These are phyloP conservation scores for Acanthamoeba royreba DNA, from an alignment of 208 protist species.

Conservation along the genomic window DNA sequence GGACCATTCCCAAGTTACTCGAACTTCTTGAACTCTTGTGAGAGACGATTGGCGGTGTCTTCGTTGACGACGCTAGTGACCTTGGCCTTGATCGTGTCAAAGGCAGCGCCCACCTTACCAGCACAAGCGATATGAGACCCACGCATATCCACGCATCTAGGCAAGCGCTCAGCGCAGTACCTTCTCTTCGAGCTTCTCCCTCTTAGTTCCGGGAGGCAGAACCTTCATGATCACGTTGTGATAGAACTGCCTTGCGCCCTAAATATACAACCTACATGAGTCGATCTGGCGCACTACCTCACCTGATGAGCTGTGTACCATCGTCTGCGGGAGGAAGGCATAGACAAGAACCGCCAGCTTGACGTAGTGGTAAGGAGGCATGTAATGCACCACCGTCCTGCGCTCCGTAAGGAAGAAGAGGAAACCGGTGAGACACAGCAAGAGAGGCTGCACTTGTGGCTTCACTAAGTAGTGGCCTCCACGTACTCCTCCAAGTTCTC, in stretches of 20 bases:
- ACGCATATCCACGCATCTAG: neutral
- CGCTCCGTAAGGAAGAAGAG: neutral
- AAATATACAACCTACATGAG: neutral
- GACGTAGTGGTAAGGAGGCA: slow-evolving; percentile 8
- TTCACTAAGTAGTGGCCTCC: neutral
- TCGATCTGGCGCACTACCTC: neutral
- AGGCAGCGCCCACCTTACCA: neutral
- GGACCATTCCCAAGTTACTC: too few relatives aligned
- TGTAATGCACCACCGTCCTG: neutral
- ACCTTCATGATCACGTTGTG: neutral
- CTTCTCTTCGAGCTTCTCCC: slow-evolving; percentile 3
- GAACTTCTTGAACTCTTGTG: neutral
- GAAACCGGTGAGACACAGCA: neutral
- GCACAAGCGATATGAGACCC: neutral
- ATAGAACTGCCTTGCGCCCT: neutral
- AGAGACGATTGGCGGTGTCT: neutral
- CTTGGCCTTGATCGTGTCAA: neutral
- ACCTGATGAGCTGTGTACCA: neutral
- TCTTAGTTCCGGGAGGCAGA: neutral
- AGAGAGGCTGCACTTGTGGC: neutral
- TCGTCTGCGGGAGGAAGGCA: neutral
- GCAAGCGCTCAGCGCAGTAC: neutral
- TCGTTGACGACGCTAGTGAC: slow-evolving; percentile 10
- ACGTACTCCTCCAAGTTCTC: neutral
- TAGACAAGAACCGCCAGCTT: neutral